These are phyloP conservation scores for Macrophomina tecta DNA, from an alignment of 2,329 filamentous ascomycete genomes.

Conservation along the genomic window DNA sequence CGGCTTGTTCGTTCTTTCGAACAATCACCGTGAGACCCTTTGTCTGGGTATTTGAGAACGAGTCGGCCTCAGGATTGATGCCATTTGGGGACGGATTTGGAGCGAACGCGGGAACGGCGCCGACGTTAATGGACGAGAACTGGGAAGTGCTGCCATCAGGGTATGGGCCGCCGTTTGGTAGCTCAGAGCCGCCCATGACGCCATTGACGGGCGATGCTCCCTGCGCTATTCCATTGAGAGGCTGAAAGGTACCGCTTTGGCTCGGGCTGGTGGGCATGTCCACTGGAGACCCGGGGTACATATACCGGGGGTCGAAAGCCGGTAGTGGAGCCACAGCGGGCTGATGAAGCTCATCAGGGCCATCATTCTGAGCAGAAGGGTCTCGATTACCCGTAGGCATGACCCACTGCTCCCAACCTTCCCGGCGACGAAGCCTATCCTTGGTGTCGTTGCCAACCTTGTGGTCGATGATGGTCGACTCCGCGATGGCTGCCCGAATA, in stretches of 20 bases:
- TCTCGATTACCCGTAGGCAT: slow-evolving; percentile 74
- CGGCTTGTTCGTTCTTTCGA: slow-evolving; percentile 47
- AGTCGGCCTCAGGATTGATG: slow-evolving; percentile 46
- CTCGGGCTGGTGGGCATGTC: slow-evolving; percentile 21
- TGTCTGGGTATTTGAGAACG: slow-evolving; percentile 61
- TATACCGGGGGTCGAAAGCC: slow-evolving; percentile 41
- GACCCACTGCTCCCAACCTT: slow-evolving; percentile 83
- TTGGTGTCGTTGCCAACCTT: slow-evolving; percentile 75
- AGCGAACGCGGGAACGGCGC: slow-evolving; percentile 26
- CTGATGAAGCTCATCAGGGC: slow-evolving; percentile 58
- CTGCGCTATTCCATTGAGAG: slow-evolving; percentile 25
- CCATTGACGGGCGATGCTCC: slow-evolving; percentile 23
- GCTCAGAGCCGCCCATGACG: slow-evolving; percentile 7
- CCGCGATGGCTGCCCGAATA: slow-evolving; percentile 75
- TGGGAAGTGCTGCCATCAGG: slow-evolving; percentile 10
- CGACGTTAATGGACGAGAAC: slow-evolving; percentile 27
- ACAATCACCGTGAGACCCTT: slow-evolving; percentile 61
- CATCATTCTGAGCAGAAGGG: slow-evolving; percentile 74
- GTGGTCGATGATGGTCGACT: slow-evolving; percentile 76
- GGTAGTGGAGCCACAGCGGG: slow-evolving; percentile 48
- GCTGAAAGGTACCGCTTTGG: slow-evolving; percentile 16
- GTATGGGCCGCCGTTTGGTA: slow-evolving; percentile 24
- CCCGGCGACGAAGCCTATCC: slow-evolving; percentile 76
- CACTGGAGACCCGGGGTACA: slow-evolving; percentile 30
- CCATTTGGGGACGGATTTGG: slow-evolving; percentile 37